phyloP scores from a whole-genome alignment of 2,329 filamentous ascomycete genomes.

The Trichoderma atroviride region DNA sequence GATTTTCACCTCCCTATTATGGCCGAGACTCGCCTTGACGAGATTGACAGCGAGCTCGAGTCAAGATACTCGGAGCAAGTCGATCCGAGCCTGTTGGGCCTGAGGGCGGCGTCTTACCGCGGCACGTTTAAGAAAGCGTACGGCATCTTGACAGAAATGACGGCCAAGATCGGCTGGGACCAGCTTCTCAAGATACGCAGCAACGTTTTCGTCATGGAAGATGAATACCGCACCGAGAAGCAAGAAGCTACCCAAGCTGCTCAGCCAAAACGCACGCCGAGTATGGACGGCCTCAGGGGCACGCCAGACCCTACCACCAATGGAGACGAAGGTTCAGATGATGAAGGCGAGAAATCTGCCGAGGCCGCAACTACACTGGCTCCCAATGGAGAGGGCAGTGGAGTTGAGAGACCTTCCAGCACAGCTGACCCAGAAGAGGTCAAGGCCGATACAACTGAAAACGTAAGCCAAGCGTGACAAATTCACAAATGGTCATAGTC shows the following conservation, averaged over 20 bases:
- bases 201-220: conserved; percentile 99
- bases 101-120: conserved; percentile 87
- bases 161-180: conserved; percentile 96
- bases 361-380: conserved; percentile 39
- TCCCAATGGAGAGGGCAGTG: conserved; percentile 41
- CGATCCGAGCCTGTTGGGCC: conserved; percentile 80
- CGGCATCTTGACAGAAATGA: conserved; percentile 90
- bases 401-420: conserved; percentile 77
- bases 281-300: conserved; percentile 75
- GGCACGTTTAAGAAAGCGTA: conserved; percentile 97
- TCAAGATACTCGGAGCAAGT: conserved; percentile 81
- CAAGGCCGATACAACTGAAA: conserved; percentile 73
- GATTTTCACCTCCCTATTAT: conserved; percentile 86
- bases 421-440: conserved; percentile 76
- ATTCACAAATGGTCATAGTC: conserved; percentile 26
- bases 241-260: conserved; percentile 58
- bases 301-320: conserved; percentile 64
- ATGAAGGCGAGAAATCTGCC: conserved; percentile 41
- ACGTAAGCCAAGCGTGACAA: conserved; percentile 50
- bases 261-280: conserved; percentile 68
- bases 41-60: conserved; percentile 90
- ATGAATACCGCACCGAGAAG: conserved; percentile 92
- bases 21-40: conserved; percentile 86
- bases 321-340: conserved; percentile 45
- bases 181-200: conserved; percentile 91